Evolutionary conservation across 495 filamentous ascomycete species (phyloP).

Genomic region (Emericellopsis terricola): DNA sequence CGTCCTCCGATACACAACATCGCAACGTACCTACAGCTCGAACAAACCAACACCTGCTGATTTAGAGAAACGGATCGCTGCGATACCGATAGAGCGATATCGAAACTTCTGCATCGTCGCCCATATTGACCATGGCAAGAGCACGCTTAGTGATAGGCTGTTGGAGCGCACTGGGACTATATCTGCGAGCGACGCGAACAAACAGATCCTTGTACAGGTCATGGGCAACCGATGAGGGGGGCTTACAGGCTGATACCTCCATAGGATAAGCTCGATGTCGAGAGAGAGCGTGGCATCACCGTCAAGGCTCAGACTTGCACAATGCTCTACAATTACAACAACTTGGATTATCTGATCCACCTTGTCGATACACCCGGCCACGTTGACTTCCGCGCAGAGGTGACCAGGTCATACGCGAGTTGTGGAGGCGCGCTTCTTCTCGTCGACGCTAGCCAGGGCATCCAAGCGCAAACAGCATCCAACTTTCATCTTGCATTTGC

Average conservation of each 20-base stretch:
- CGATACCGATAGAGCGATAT: constrained; percentile 79
- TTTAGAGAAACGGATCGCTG: constrained; percentile 65
- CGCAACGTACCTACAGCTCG: not conserved
- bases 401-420: constrained; percentile 82
- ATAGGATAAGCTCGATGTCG: constrained; percentile 87
- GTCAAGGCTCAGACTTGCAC: constrained; percentile 98
- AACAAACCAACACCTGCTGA: constrained; percentile 14
- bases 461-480: constrained; percentile 89
- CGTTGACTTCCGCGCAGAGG: constrained; percentile 93
- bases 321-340: constrained; percentile 76
- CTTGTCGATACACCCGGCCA: constrained; percentile 94
- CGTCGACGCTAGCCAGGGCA: constrained; percentile 83
- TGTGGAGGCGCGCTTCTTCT: constrained; percentile 86
- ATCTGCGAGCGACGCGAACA: constrained; percentile 56
- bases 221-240: too few relatives aligned
- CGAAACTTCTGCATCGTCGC: constrained; percentile 98
- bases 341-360: constrained; percentile 81
- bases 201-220: constrained; percentile 67
- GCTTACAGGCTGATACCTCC: too few relatives aligned
- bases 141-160: constrained; percentile 77
- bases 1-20: too few relatives aligned
- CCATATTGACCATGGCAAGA: constrained; percentile 98
- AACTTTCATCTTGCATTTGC: constrained; percentile 97
- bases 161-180: constrained; percentile 94
- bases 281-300: constrained; percentile 88